phyloP scores from a whole-genome alignment of 202 grass and related monocot genomes.

The Carex sylvatica region DNA sequence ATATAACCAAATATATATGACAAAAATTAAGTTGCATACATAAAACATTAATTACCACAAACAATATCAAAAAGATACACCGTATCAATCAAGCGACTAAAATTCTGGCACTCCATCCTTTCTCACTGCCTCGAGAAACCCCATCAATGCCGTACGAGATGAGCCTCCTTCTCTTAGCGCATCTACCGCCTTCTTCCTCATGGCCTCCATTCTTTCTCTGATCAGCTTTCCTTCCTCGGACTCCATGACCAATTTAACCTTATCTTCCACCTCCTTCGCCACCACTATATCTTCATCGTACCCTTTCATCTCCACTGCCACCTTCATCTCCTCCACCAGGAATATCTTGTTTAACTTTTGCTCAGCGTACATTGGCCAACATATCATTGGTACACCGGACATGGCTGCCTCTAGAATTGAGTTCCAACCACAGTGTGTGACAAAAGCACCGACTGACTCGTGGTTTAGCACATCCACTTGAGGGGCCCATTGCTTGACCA shows the following conservation, averaged over 20 bases:
- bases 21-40: neutral
- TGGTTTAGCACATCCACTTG: slow-evolving; percentile 56
- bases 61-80: neutral
- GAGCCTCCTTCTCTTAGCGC: slow-evolving; percentile 38
- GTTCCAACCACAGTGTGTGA: slow-evolving; percentile 88
- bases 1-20: neutral
- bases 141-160: slow-evolving; percentile 30
- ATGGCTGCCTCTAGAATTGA: slow-evolving; percentile 53
- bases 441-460: slow-evolving; percentile 50
- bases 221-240: slow-evolving; percentile 34
- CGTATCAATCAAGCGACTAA: neutral
- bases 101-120: neutral
- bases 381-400: slow-evolving; percentile 49
- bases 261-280: slow-evolving; percentile 49
- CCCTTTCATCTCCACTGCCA: slow-evolving; percentile 55
- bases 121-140: slow-evolving; percentile 14
- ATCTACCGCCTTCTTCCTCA: slow-evolving; percentile 35
- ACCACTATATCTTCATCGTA: slow-evolving; percentile 49
- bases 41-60: neutral
- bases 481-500: slow-evolving; percentile 63
- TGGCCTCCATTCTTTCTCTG: slow-evolving; percentile 11
- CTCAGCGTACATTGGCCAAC: slow-evolving; percentile 67
- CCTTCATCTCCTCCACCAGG: slow-evolving; percentile 52
- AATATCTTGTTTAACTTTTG: slow-evolving; percentile 68
- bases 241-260: slow-evolving; percentile 57